Conservation (phyloP, 495 filamentous ascomycete species). For the Neurospora sp. region DNA sequence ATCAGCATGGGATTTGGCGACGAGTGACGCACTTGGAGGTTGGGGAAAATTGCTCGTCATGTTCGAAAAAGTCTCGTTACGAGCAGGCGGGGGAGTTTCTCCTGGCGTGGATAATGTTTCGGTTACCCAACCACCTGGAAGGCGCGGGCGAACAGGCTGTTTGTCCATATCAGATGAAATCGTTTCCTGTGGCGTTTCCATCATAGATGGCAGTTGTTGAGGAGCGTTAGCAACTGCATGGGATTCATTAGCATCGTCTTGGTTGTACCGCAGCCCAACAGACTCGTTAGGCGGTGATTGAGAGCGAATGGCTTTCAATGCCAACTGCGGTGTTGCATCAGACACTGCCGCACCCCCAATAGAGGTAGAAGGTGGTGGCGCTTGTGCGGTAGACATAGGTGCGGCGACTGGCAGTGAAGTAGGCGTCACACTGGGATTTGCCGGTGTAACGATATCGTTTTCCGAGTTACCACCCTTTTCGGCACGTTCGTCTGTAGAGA, state of each 20-base stretch:
- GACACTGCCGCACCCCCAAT: neutral
- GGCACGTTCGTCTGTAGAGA: neutral
- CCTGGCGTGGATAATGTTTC: conserved; percentile 35
- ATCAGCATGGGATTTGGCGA: conserved; percentile 1
- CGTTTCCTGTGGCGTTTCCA: conserved; percentile 9
- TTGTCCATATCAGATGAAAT: conserved; percentile 15
- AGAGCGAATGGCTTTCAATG: neutral
- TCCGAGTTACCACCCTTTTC: neutral
- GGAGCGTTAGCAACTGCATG: neutral
- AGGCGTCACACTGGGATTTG: neutral
- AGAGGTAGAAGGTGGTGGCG: neutral
- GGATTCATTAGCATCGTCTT: conserved; percentile 2
- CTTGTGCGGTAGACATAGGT: neutral
- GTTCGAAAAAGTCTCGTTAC: conserved; percentile 1
- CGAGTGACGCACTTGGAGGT: neutral
- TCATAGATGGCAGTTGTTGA: conserved; percentile 7
- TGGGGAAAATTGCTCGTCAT: neutral
- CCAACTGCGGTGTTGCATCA: conserved; percentile 3
- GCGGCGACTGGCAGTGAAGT: neutral
- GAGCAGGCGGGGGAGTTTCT: conserved; percentile 14
- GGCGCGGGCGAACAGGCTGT: conserved; percentile 42
- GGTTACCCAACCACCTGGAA: conserved; percentile 58
- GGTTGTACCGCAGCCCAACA: conserved; percentile 3
- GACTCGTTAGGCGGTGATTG: conserved; percentile 3
- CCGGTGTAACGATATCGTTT: neutral